Evolutionary conservation across 352 stramenopile genomes (phyloP).

Genomic region (Pythium monospermum): DNA sequence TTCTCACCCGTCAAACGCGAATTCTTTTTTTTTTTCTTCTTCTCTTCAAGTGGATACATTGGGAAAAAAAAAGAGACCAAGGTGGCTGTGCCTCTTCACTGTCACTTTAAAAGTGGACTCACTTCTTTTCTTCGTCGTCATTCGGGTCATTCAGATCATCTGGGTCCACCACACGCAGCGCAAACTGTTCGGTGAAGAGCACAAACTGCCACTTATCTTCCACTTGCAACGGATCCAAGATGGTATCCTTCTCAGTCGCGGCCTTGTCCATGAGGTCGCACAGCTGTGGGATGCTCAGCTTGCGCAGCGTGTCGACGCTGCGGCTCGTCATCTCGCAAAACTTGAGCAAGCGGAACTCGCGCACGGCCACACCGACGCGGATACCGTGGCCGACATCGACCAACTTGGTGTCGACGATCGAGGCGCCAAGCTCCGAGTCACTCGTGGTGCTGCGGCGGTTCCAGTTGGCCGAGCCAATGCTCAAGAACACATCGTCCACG

Average conservation of each 20-base stretch:
- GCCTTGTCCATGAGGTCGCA: not conserved
- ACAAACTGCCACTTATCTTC: conserved; percentile 15
- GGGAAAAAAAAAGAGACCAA: too few species aligned
- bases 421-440: conserved; percentile 58
- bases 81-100: too few species aligned
- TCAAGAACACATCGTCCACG: conserved; percentile 81
- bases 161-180: conserved; percentile 12
- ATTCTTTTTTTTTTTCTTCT: too few species aligned
- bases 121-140: too few species aligned
- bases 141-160: conserved; percentile 11
- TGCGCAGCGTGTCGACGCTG: not conserved
- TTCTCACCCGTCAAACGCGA: too few species aligned
- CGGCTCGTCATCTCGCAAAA: conserved; percentile 4
- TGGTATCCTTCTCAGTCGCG: not conserved
- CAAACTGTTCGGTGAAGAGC: conserved; percentile 6
- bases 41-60: too few species aligned
- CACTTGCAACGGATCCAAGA: conserved; percentile 7
- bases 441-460: conserved; percentile 86
- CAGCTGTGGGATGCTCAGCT: not conserved
- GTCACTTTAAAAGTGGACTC: too few species aligned
- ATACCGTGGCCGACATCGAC: conserved; percentile 14
- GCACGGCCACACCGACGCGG: not conserved
- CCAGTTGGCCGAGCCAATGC: conserved; percentile 89
- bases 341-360: conserved; percentile 7
- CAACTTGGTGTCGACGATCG: conserved; percentile 36